Evolutionary conservation across 2,329 filamentous ascomycete species (phyloP).

Genomic region (Fusarium irregulare): DNA sequence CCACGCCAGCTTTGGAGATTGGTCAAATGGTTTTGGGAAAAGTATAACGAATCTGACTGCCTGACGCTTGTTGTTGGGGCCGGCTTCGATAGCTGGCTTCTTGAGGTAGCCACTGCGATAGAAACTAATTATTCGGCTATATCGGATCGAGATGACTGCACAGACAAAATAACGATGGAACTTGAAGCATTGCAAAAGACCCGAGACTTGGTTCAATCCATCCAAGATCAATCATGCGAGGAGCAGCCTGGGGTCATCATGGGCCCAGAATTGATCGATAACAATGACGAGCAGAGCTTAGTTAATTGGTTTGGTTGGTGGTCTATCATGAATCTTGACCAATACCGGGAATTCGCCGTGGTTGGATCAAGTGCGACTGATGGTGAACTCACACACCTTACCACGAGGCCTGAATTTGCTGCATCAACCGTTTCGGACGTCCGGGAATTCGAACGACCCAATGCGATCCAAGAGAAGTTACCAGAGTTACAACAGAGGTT

Average conservation of each 20-base stretch:
- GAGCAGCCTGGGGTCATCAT: constrained; percentile 54
- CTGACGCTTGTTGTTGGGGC: constrained; percentile 49
- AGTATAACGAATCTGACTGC: constrained; percentile 13
- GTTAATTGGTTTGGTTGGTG: constrained; percentile 73
- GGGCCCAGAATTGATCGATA: constrained; percentile 61
- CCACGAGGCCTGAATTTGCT: constrained; percentile 49
- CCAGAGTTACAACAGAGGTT: not conserved
- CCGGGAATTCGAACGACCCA: constrained; percentile 7
- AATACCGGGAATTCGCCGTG: constrained; percentile 66
- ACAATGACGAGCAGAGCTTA: constrained; percentile 70
- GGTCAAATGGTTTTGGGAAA: constrained; percentile 52
- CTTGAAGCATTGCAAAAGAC: constrained; percentile 42
- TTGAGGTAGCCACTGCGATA: constrained; percentile 44
- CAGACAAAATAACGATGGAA: constrained; percentile 1
- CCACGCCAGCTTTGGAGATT: constrained; percentile 51
- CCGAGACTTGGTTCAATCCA: constrained; percentile 30
- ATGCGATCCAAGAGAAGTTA: not conserved
- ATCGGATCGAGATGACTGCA: not conserved
- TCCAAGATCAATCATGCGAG: constrained; percentile 32
- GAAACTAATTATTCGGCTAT: not conserved
- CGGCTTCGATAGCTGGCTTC: constrained; percentile 47
- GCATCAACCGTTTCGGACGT: constrained; percentile 50
- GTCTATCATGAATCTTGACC: constrained; percentile 61
- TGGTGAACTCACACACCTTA: constrained; percentile 41
- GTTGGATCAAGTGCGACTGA: constrained; percentile 58